Percentiles rank a stretch among this genome's conserved stretches.
phyloP scores from a whole-genome alignment of 129 eudicot species.

The Dittrichia graveolens region DNA sequence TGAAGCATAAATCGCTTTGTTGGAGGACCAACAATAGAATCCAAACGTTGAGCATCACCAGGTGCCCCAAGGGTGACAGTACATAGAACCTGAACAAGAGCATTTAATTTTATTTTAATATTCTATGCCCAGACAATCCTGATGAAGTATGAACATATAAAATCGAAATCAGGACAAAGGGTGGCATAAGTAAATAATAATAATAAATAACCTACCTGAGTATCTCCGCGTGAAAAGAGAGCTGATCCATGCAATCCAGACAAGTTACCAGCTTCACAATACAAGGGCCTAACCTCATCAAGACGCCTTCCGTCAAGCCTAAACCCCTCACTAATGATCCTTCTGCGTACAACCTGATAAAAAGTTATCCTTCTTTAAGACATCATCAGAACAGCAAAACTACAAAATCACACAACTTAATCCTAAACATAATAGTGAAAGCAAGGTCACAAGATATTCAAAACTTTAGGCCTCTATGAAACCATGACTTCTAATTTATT shows the following conservation, averaged over 20 bases:
- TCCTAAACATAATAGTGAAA: background rate
- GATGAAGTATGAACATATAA: background rate
- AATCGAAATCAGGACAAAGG: background rate
- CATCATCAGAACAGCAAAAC: background rate
- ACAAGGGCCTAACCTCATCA: slow-evolving; percentile 90
- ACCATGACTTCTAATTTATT: slow-evolving; percentile 13
- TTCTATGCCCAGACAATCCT: background rate
- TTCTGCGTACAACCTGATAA: slow-evolving; percentile 70
- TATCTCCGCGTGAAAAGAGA: slow-evolving; percentile 88
- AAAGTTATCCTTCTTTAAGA: slow-evolving; percentile 9
- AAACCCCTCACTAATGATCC: slow-evolving; percentile 70
- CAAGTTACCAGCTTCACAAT: slow-evolving; percentile 86
- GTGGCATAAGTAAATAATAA: background rate
- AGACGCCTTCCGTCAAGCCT: slow-evolving; percentile 94
- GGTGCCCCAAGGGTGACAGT: slow-evolving; percentile 98
- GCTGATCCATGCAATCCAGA: slow-evolving; percentile 92
- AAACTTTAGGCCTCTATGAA: background rate
- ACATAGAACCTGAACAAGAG: slow-evolving; percentile 67
- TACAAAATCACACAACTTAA: background rate
- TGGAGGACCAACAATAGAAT: slow-evolving; percentile 86
- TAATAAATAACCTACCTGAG: slow-evolving; percentile 50
- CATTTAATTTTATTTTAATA: background rate
- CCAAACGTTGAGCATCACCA: slow-evolving; percentile 83
- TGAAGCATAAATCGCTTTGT: slow-evolving; percentile 94
- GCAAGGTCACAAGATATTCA: background rate